Evolutionary conservation across 2,329 filamentous ascomycete species (phyloP).

Genomic region (Tolypocladium pustulatum): DNA sequence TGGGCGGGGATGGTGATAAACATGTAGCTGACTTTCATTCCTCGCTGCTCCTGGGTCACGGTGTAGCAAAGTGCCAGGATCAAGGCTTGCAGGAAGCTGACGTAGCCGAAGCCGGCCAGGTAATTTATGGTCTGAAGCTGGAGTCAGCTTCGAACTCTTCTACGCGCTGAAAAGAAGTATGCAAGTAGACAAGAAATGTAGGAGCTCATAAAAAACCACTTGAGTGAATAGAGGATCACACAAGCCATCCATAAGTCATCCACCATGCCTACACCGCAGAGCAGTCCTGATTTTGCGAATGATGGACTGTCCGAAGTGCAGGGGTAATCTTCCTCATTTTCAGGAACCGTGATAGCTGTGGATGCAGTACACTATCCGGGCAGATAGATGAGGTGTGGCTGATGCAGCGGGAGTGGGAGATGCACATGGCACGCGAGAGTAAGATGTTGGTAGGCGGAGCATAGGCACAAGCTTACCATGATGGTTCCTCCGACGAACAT

Average conservation of each 20-base stretch:
- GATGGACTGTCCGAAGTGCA: slow-evolving; percentile 49
- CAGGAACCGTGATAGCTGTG: slow-evolving; percentile 76
- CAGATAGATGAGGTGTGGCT: slow-evolving; percentile 55
- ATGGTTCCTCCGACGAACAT: slow-evolving; percentile 62
- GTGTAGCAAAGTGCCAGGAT: slow-evolving; percentile 77
- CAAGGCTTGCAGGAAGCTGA: slow-evolving; percentile 51
- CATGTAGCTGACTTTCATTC: slow-evolving; percentile 65
- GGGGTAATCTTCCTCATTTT: slow-evolving; percentile 73
- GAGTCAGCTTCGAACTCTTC: slow-evolving; percentile 8
- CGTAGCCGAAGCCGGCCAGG: slow-evolving; percentile 18
- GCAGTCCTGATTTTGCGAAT: slow-evolving; percentile 57
- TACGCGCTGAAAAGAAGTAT: slow-evolving; percentile 7
- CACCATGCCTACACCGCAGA: slow-evolving; percentile 64
- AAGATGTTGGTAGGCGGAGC: slow-evolving; percentile 5
- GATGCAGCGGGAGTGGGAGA: slow-evolving; percentile 3
- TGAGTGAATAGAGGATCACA: slow-evolving; percentile 47
- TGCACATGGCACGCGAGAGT: slow-evolving; percentile 10
- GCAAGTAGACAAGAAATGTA: slow-evolving; percentile 35
- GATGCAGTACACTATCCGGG: slow-evolving; percentile 58
- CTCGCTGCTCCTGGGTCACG: slow-evolving; percentile 74
- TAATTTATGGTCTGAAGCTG: slow-evolving; percentile 19
- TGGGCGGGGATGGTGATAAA: slow-evolving; percentile 77
- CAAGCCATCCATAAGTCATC: slow-evolving; percentile 63
- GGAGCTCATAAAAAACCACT: slow-evolving; percentile 49
- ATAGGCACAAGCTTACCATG: slow-evolving; percentile 52